phyloP scores from a whole-genome alignment of 2,329 filamentous ascomycete genomes.

The Arthrobotrys musiformis region DNA sequence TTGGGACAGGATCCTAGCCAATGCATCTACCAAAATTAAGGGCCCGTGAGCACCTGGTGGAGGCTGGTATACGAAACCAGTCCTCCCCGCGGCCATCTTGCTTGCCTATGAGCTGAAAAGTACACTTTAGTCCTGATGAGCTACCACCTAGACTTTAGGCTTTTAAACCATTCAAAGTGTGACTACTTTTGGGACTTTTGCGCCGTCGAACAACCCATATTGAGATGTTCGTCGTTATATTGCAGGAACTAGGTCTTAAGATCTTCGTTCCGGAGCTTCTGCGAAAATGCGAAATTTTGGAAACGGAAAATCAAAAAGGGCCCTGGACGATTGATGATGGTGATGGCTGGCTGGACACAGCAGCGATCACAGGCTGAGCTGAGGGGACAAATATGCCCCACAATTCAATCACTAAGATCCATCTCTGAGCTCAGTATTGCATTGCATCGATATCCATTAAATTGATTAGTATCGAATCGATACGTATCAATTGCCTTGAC shows the following conservation, averaged over 20 bases:
- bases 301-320: no score
- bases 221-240: no score
- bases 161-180: not conserved
- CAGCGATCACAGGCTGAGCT: not conserved
- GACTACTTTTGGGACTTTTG: not conserved
- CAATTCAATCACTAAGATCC: no score
- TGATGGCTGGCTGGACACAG: not conserved
- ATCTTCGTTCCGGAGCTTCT: no score
- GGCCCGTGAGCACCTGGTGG: not conserved
- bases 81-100: not conserved
- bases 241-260: no score
- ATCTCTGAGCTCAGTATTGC: no score
- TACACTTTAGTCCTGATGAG: not conserved
- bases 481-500: not conserved
- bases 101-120: not conserved
- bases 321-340: not conserved
- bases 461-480: no score
- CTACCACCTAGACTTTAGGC: not conserved
- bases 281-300: no score
- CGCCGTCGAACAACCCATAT: no score
- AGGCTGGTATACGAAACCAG: not conserved
- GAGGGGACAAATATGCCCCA: no score
- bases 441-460: no score
- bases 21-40: not conserved
- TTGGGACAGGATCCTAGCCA: not conserved